A percentile compares a stretch with the other conserved stretches of the same genome.
Evolutionary conservation across 208 protist genomes (phyloP).

Genomic region (Phytomonas sp.): DNA sequence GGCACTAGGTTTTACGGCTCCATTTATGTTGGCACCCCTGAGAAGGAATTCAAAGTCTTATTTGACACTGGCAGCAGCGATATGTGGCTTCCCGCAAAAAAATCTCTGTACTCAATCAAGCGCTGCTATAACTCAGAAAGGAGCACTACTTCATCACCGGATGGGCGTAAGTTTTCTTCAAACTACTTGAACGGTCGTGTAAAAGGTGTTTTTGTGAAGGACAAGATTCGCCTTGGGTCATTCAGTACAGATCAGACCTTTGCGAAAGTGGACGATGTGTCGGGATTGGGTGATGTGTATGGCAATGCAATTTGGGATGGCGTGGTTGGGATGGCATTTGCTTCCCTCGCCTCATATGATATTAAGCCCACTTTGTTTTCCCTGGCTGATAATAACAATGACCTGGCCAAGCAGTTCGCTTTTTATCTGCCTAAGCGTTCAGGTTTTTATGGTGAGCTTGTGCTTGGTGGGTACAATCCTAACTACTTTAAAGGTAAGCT

Average conservation of each 20-base stretch:
- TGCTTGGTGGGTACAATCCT: slow-evolving; percentile 79
- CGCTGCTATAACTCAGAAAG: slow-evolving; percentile 68
- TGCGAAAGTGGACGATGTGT: slow-evolving; percentile 84
- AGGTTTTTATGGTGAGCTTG: slow-evolving; percentile 48
- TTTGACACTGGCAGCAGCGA: slow-evolving; percentile 69
- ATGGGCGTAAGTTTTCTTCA: slow-evolving; percentile 86
- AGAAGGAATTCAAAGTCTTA: slow-evolving; percentile 78
- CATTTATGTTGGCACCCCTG: slow-evolving; percentile 84
- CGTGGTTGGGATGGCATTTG: slow-evolving; percentile 55
- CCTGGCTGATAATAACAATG: slow-evolving; percentile 25
- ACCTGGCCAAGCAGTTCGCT: slow-evolving; percentile 46
- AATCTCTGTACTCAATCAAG: slow-evolving; percentile 40
- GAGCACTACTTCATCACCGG: slow-evolving; percentile 75
- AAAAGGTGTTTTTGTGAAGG: slow-evolving; percentile 79
- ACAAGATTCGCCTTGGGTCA: slow-evolving; percentile 73
- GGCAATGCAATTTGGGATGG: slow-evolving; percentile 91
- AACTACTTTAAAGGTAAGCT: slow-evolving; percentile 69
- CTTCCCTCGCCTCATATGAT: slow-evolving; percentile 80
- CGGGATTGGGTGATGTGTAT: slow-evolving; percentile 75
- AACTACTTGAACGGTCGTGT: slow-evolving; percentile 91
- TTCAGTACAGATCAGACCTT: slow-evolving; percentile 72
- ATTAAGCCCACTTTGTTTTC: slow-evolving; percentile 70
- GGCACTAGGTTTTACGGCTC: slow-evolving; percentile 88
- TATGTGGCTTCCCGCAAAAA: slow-evolving; percentile 53
- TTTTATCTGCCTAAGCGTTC: slow-evolving; percentile 68